These are phyloP conservation scores for Macadamia integrifolia DNA, from an alignment of 164 flowering plant genomes.

Conservation along the genomic window DNA sequence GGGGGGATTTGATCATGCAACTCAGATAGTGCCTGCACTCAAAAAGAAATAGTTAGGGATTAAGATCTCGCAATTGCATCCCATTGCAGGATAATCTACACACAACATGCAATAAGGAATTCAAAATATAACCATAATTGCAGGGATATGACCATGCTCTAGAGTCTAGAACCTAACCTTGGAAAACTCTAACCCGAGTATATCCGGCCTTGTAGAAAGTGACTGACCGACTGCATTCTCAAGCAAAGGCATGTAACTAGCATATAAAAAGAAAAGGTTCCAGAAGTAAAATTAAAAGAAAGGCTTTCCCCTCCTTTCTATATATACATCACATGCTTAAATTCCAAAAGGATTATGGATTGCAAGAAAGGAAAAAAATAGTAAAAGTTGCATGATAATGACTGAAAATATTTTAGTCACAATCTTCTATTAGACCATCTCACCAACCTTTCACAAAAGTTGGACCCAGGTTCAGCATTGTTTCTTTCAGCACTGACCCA, in stretches of 20 bases:
- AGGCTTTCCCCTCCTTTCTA: no score
- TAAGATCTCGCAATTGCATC: background rate
- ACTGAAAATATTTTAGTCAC: background rate
- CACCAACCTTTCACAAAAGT: constrained; percentile 87
- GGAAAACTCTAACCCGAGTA: constrained; percentile 80
- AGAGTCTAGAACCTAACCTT: constrained; percentile 43
- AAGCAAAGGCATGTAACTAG: constrained; percentile 46
- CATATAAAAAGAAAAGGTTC: constrained; percentile 23
- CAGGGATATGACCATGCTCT: no score
- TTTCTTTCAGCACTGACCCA: constrained; percentile 80
- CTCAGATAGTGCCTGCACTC: constrained; percentile 80
- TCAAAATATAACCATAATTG: no score
- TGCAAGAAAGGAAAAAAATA: background rate
- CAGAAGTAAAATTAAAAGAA: constrained; percentile 16
- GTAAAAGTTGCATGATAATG: background rate
- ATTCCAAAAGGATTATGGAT: background rate
- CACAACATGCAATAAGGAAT: background rate
- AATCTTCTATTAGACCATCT: constrained; percentile 8
- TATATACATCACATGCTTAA: background rate
- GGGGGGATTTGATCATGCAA: constrained; percentile 94
- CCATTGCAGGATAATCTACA: background rate
- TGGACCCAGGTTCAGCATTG: constrained; percentile 86
- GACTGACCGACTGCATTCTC: constrained; percentile 97
- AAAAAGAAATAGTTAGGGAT: constrained; percentile 14
- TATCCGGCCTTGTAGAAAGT: constrained; percentile 97